Percentiles rank a stretch among this genome's conserved stretches.
phyloP scores from a whole-genome alignment of 1,284 basidiomycete genomes.

The Marasmius oreades region DNA sequence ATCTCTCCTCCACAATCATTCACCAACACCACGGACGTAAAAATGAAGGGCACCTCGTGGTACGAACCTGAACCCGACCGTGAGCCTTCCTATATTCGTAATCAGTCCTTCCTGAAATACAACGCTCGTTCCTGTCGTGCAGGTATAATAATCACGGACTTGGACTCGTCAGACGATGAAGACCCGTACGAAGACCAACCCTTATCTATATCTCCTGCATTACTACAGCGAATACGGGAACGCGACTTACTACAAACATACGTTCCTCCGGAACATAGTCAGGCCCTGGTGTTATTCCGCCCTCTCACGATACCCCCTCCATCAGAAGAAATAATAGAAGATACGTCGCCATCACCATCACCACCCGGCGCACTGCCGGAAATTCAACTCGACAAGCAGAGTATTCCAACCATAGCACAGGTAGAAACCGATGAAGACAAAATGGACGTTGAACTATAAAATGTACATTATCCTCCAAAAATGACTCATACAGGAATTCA shows the following conservation, averaged over 20 bases:
- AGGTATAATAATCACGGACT: conserved; percentile 64
- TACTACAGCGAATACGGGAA: conserved; percentile 43
- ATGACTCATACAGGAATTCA: conserved; percentile 4
- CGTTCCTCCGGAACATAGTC: conserved; percentile 26
- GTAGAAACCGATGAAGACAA: too few relatives aligned
- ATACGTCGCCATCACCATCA: too few relatives aligned
- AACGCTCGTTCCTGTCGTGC: conserved; percentile 8
- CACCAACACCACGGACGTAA: conserved; percentile 37
- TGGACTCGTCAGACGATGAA: conserved; percentile 44
- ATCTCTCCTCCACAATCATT: conserved; percentile 20
- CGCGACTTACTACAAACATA: conserved; percentile 21
- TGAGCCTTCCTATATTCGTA: conserved; percentile 32
- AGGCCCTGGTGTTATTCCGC: conserved; percentile 58
- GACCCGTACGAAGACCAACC: conserved; percentile 29
- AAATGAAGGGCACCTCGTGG: conserved; percentile 61
- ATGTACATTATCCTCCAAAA: conserved; percentile 4
- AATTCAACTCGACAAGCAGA: too few relatives aligned
- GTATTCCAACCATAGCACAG: too few relatives aligned
- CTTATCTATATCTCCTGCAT: conserved; percentile 41
- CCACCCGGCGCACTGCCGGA: too few relatives aligned
- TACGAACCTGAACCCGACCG: conserved; percentile 69
- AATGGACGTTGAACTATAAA: conserved; percentile 1
- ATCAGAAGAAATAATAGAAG: too few relatives aligned
- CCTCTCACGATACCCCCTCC: conserved; percentile 30
- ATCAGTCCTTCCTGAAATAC: conserved; percentile 3